Evolutionary conservation across 2,329 filamentous ascomycete species (phyloP).

Genomic region (Cladosporium oxysporum): DNA sequence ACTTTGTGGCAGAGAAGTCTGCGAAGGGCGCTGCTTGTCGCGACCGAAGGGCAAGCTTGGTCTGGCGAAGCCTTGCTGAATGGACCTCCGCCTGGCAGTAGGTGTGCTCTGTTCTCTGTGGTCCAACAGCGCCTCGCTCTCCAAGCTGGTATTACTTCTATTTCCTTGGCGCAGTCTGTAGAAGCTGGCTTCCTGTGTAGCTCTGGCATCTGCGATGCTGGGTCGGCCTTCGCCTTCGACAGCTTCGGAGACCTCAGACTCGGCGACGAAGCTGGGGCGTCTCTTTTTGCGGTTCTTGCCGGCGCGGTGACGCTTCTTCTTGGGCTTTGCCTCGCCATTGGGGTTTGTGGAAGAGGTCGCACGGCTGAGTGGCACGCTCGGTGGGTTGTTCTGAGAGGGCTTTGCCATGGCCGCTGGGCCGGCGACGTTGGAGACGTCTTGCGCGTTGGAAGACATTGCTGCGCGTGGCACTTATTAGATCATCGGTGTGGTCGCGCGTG

Average conservation of each 20-base stretch:
- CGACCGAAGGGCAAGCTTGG: constrained; percentile 31
- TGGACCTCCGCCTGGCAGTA: constrained; percentile 46
- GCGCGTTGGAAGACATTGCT: constrained; percentile 14
- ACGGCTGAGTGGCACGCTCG: constrained; percentile 15
- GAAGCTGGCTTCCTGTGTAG: constrained; percentile 49
- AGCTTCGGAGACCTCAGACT: constrained; percentile 58
- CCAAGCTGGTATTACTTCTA: constrained; percentile 80
- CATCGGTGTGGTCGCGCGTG: not conserved
- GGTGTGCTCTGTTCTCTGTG: constrained; percentile 61
- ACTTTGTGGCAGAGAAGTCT: constrained; percentile 23
- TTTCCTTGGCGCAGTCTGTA: constrained; percentile 58
- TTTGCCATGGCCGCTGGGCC: constrained; percentile 19
- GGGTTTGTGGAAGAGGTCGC: constrained; percentile 13
- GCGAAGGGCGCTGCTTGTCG: constrained; percentile 26
- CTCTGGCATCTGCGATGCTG: constrained; percentile 38
- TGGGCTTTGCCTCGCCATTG: constrained; percentile 16
- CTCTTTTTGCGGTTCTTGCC: constrained; percentile 74
- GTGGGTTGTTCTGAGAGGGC: constrained; percentile 4
- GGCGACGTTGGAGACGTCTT: constrained; percentile 18
- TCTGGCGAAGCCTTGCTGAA: constrained; percentile 39
- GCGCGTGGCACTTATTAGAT: not conserved
- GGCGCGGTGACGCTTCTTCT: constrained; percentile 72
- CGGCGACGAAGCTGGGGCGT: constrained; percentile 76
- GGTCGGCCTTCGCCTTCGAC: constrained; percentile 52
- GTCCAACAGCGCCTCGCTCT: constrained; percentile 84